Evolutionary conservation across 257 asterid genomes (phyloP), one percentile per base, ranked within the genome.

Genomic region (Rhazya stricta): DNA sequence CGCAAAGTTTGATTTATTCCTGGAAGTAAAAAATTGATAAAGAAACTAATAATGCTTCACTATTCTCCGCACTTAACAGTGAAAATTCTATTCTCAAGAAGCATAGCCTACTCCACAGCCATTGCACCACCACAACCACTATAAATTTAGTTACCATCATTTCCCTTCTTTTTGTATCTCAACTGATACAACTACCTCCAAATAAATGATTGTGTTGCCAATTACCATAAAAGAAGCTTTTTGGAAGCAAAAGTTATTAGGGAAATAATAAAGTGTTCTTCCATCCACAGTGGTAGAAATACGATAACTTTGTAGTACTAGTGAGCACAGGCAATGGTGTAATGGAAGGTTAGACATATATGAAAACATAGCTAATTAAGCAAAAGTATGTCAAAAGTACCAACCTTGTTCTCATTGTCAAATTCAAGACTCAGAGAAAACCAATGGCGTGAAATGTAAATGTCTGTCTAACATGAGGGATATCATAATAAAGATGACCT

Each of bases 151-250:
- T 30, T 15, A 61, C 45, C 15, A 16, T 30, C 42, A 61, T 18
- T 61, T 61, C 45, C 43, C 36, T 37, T 11, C 21, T 63, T 63
- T 37, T 36, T 1, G 43, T 23, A 5, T 18, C 45, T 19, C 13
- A 34, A 36, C 69, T 63, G 45, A 63, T 63, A 18, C 15, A 63
- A 34, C 25, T 63, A 16, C 69, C 69, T 63, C 69, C 23, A 61
- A 13, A 13, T 30, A 61, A n/a, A 61, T 61, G 12, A 6, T 0
- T 6, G 45, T 63, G 4, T 34, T 5, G 0, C n/a, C 43, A 34
- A 36, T 63, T 63, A 34, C 68, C 4, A 4, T 0, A 7, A 36
- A 34, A 34, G 5, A 34, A 19, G 13, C 18, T 36, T 18, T 34
- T 3, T 63, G 69, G 15, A 34, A n/a, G 46, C 25, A 63, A 63